These are phyloP conservation scores for Xylariaceae sp. DNA, from an alignment of 2,329 filamentous ascomycete species.

Conservation along the genomic window DNA sequence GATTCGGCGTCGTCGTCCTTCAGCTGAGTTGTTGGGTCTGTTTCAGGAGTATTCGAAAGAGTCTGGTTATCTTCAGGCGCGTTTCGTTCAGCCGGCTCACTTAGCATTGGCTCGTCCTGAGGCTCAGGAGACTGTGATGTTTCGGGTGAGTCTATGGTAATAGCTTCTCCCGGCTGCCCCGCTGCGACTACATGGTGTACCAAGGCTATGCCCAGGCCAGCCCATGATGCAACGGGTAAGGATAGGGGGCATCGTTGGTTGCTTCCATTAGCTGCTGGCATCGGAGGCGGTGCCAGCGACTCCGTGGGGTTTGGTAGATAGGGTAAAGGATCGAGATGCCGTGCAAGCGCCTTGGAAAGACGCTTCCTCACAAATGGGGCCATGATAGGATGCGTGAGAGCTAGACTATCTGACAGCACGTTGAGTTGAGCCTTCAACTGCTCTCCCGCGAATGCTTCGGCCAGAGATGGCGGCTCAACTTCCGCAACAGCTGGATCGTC, in stretches of 20 bases:
- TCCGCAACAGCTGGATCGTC: conserved; percentile 61
- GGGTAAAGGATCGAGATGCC: conserved; percentile 57
- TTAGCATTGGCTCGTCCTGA: conserved; percentile 18
- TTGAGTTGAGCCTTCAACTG: conserved; percentile 54
- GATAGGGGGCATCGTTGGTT: conserved; percentile 23
- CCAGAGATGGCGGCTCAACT: conserved; percentile 58
- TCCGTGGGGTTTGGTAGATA: conserved; percentile 53
- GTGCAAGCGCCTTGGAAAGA: conserved; percentile 47
- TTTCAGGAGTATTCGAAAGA: conserved; percentile 3
- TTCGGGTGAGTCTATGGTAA: conserved; percentile 34
- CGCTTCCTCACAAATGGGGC: conserved; percentile 48
- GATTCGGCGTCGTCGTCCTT: conserved; percentile 36
- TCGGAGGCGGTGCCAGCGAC: conserved; percentile 20
- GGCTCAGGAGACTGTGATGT: conserved; percentile 25
- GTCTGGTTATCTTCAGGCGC: conserved; percentile 6
- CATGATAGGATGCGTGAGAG: conserved; percentile 58
- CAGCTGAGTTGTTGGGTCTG: conserved; percentile 8
- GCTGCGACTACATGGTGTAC: conserved; percentile 30
- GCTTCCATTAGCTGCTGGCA: conserved; percentile 1
- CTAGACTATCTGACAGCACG: conserved; percentile 50
- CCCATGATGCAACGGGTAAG: conserved; percentile 35
- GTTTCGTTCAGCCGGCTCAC: conserved; percentile 12
- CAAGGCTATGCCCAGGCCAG: conserved; percentile 37
- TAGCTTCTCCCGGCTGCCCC: conserved; percentile 30
- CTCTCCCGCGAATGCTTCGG: conserved; percentile 59